Evolutionary conservation across 2,329 filamentous ascomycete species (phyloP), one percentile per base, ranked within the genome.

Genomic region (Zymoseptoria tritici): DNA sequence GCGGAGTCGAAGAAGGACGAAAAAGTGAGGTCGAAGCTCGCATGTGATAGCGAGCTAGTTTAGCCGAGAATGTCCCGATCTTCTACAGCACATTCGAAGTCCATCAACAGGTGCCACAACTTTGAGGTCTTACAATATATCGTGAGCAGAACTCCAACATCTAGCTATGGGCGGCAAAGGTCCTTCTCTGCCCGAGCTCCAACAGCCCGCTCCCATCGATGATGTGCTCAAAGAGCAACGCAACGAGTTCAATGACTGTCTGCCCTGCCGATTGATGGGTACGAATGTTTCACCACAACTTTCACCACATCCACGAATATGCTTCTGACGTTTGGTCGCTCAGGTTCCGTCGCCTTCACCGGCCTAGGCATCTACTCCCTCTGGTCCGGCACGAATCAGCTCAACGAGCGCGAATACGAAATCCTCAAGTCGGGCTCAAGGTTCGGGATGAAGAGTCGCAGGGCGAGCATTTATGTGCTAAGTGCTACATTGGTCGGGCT

Each of bases 331-430:
- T 24, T 24, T 9, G 8, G n/a, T n/a, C 29, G 11, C 8, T 4
- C 60, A 79, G 78, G 78, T 53, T 76, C 71, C 54, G 72, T 71
- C 52, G 77, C 73, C 0, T 80, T 80, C 67, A 69, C 76, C 49
- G 77, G 77, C 31, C 74, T 80, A 54, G 78, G 78, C 57, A 71
- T 74, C 22, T 80, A 78, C 69, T 76, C 74, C 5, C 79, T 78
- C 67, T 66, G 74, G 42, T 77, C 77, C 2, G 78, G 78, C 4
- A 77, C 77, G 67, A 68, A 72, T 16, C 77, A 80, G 57, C 70
- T 80, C 22, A 69, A 68, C 9, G 67, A 75, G 49, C 72, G 76
- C 26, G 72, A 78, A 66, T 65, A 67, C 4, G 71, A 71, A 53
- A 79, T 79, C 55, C 56, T 75, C 46, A 72, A 72, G 54, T 76